A percentile compares a stretch with the other conserved stretches of the same genome.
These are phyloP conservation scores for Platismatia glauca DNA, from an alignment of 495 filamentous ascomycete genomes.

Conservation along the genomic window DNA sequence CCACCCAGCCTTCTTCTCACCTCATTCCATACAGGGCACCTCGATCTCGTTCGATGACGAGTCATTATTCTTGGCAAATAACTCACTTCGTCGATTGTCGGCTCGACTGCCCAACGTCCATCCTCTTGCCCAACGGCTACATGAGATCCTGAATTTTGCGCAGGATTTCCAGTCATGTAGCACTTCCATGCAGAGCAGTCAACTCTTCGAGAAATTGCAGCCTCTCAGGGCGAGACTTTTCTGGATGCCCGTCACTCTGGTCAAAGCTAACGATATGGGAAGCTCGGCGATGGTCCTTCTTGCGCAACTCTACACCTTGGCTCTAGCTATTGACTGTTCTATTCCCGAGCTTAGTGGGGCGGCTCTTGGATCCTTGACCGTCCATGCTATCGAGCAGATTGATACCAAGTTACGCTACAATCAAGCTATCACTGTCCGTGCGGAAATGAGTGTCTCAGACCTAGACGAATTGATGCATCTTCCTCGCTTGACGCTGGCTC, in stretches of 20 bases:
- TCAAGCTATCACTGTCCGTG: conserved; percentile 14
- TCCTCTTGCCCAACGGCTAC: conserved; percentile 63
- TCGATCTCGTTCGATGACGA: conserved; percentile 58
- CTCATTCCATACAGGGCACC: conserved; percentile 54
- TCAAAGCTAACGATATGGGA: conserved; percentile 42
- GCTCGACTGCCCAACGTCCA: conserved; percentile 60
- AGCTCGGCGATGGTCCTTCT: conserved; percentile 49
- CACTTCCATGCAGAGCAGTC: conserved; percentile 48
- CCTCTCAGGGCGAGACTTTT: conserved; percentile 86
- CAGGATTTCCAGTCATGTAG: conserved; percentile 67
- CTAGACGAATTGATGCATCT: conserved; percentile 24
- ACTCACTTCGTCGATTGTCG: conserved; percentile 62
- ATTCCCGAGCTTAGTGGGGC: conserved; percentile 85
- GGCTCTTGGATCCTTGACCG: conserved; percentile 69
- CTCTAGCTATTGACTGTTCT: conserved; percentile 76
- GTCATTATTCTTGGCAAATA: conserved; percentile 55
- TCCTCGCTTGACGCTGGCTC: conserved; percentile 19
- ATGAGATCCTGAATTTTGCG: conserved; percentile 73
- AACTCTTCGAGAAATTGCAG: conserved; percentile 82
- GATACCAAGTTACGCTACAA: conserved; percentile 45
- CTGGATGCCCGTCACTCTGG: conserved; percentile 77
- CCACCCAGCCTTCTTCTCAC: conserved; percentile 32
- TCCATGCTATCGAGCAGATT: conserved; percentile 71
- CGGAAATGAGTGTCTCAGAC: conserved; percentile 18
- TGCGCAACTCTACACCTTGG: conserved; percentile 84